Percentiles rank a stretch among this genome's conserved stretches.
Evolutionary conservation across 208 protist species (phyloP).

Genomic region (Leptomonas pyrrhocoris): DNA sequence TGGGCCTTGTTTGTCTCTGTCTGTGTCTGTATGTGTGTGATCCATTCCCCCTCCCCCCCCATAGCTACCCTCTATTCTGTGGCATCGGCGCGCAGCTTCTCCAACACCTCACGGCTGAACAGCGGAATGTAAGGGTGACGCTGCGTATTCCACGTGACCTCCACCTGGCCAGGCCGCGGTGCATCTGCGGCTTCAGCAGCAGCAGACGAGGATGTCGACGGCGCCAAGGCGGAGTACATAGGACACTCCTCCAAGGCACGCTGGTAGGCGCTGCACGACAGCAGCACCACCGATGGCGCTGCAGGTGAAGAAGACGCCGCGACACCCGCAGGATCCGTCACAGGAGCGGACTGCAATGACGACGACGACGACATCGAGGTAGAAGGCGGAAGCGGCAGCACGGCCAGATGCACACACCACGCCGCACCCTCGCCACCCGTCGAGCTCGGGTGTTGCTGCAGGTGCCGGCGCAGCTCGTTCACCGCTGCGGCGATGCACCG

Average conservation of each 20-base stretch:
- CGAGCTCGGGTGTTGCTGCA: slow-evolving; percentile 25
- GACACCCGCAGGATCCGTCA: not conserved
- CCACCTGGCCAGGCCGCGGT: slow-evolving; percentile 5
- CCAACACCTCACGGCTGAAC: slow-evolving; percentile 61
- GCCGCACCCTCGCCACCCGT: slow-evolving; percentile 26
- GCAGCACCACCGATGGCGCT: slow-evolving; percentile 41
- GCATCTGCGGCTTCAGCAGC: not conserved
- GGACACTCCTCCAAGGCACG: slow-evolving; percentile 66
- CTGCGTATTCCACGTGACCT: slow-evolving; percentile 75
- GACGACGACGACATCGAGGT: not conserved
- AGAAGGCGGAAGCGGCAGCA: slow-evolving; percentile 25
- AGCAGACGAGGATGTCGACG: not conserved
- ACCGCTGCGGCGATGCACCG: slow-evolving; percentile 36
- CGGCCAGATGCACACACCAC: slow-evolving; percentile 69
- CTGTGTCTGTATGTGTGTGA: not conserved
- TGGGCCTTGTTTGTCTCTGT: too few relatives aligned
- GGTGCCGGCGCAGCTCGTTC: slow-evolving; percentile 33
- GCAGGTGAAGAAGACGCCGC: not conserved
- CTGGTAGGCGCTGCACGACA: slow-evolving; percentile 63
- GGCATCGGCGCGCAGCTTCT: slow-evolving; percentile 36
- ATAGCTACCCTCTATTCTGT: not conserved
- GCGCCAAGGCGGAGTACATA: slow-evolving; percentile 40
- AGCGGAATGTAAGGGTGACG: slow-evolving; percentile 76
- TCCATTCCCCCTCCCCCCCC: not conserved
- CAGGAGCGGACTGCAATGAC: not conserved